These are phyloP conservation scores for Batrachochytrium dendrobatidis DNA, from an alignment of 371 early-diverging fungal genomes.

Conservation along the genomic window DNA sequence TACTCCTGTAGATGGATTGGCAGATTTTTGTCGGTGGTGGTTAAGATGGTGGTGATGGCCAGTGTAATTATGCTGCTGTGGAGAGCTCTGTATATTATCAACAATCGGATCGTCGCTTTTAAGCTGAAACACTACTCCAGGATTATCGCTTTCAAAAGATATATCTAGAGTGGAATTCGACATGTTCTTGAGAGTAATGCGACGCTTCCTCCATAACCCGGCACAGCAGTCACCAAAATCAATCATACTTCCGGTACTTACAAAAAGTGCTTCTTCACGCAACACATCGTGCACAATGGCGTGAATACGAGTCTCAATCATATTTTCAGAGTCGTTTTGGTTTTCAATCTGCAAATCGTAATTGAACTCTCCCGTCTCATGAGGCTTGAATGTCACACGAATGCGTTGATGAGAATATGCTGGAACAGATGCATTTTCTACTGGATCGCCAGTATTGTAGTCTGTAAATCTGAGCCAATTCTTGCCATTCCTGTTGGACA, in stretches of 20 bases:
- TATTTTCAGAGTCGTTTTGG: conserved; percentile 75
- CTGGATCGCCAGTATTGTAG: conserved; percentile 58
- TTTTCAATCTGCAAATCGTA: conserved; percentile 88
- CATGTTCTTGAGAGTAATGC: conserved; percentile 75
- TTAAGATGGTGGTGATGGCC: not conserved
- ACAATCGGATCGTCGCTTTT: conserved; percentile 18
- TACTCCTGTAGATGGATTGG: too few relatives aligned
- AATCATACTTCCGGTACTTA: conserved; percentile 67
- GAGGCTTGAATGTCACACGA: conserved; percentile 78
- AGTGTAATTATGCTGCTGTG: not conserved
- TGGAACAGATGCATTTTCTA: conserved; percentile 53
- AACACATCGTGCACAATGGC: conserved; percentile 71
- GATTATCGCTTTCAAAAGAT: conserved; percentile 69
- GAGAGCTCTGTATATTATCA: not conserved
- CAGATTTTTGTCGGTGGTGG: not conserved
- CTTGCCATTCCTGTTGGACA: conserved; percentile 44
- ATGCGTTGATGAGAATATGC: conserved; percentile 67
- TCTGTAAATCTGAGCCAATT: conserved; percentile 63
- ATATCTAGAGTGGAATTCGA: conserved; percentile 72
- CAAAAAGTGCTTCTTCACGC: conserved; percentile 66
- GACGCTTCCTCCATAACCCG: conserved; percentile 70
- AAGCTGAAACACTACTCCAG: conserved; percentile 60
- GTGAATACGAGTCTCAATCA: conserved; percentile 71
- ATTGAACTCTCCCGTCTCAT: conserved; percentile 78
- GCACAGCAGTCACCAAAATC: conserved; percentile 94